A percentile compares a stretch with the other conserved stretches of the same genome.
These are phyloP conservation scores for Entonaema liquescens DNA, from an alignment of 495 filamentous ascomycete species.

Conservation along the genomic window DNA sequence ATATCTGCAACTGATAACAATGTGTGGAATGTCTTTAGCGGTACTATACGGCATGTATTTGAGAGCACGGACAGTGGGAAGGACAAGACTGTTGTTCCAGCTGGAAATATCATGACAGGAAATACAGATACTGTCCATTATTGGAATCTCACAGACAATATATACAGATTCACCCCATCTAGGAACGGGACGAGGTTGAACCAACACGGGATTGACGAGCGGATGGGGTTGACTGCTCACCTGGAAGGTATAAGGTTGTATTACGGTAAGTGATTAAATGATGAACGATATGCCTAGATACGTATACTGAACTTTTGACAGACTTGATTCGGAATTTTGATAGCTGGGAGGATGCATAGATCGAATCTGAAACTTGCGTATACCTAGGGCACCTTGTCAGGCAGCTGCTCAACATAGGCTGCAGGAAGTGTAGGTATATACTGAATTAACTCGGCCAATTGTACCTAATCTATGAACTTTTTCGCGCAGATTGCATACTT, in stretches of 20 bases:
- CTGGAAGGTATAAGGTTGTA: slow-evolving; percentile 63
- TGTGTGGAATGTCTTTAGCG: slow-evolving; percentile 25
- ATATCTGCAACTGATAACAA: slow-evolving; percentile 24
- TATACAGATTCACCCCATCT: slow-evolving; percentile 66
- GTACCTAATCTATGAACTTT: not conserved
- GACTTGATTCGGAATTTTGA: slow-evolving; percentile 36
- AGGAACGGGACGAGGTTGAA: slow-evolving; percentile 56
- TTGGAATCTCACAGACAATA: slow-evolving; percentile 67
- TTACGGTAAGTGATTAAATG: slow-evolving; percentile 22
- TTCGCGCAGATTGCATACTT: not conserved
- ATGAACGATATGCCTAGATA: not conserved
- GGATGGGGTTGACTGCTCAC: slow-evolving; percentile 61
- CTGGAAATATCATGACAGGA: slow-evolving; percentile 65
- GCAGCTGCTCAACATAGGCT: not conserved
- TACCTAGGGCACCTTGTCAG: not conserved
- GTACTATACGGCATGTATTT: slow-evolving; percentile 23
- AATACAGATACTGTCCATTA: slow-evolving; percentile 70
- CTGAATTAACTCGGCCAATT: not conserved
- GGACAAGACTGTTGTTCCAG: slow-evolving; percentile 63
- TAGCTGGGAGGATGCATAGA: slow-evolving; percentile 17
- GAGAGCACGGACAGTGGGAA: slow-evolving; percentile 65
- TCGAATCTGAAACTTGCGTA: not conserved
- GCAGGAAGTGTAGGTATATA: too few species aligned
- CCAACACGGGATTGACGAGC: slow-evolving; percentile 65
- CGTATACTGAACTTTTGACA: slow-evolving; percentile 5